Percentiles rank a stretch among this genome's conserved stretches.
These are phyloP conservation scores for Mortierella sp. DNA, from an alignment of 371 early-diverging fungal species.

Conservation along the genomic window DNA sequence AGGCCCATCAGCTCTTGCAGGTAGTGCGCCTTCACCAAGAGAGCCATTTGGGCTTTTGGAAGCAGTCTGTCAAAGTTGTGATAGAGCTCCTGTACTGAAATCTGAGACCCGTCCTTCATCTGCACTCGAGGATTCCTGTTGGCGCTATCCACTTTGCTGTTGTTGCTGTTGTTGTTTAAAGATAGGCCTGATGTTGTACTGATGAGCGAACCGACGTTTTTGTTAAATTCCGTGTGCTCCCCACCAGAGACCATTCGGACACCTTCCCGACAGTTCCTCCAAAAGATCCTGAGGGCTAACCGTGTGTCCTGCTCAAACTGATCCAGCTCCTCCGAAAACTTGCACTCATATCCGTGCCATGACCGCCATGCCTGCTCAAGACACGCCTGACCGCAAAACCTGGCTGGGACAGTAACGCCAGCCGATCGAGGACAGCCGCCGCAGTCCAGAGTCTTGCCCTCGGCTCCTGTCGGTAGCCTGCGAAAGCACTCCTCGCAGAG, in stretches of 20 bases:
- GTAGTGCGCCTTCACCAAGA: conserved; percentile 38
- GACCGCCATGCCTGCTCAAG: conserved; percentile 28
- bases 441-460: conserved; percentile 14
- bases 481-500: conserved; percentile 50
- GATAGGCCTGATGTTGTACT: conserved; percentile 3
- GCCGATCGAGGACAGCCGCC: conserved; percentile 17
- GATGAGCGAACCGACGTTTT: conserved; percentile 1
- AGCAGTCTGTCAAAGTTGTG: conserved; percentile 28
- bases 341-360: conserved; percentile 53
- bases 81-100: conserved; percentile 26
- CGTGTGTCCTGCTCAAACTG: conserved; percentile 21
- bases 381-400: conserved; percentile 37
- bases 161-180: not conserved
- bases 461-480: not conserved
- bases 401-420: conserved; percentile 1
- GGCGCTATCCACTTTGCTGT: not conserved
- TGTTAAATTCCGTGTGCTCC: not conserved
- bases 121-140: not conserved
- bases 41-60: conserved; percentile 1
- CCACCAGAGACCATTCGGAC: not conserved
- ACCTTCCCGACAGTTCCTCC: conserved; percentile 24
- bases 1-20: conserved; percentile 32
- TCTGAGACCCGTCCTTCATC: conserved; percentile 22
- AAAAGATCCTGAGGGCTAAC: conserved; percentile 32
- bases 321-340: conserved; percentile 6